Evolutionary conservation across 2,329 filamentous ascomycete species (phyloP).

Genomic region (Colletotrichum filicis): DNA sequence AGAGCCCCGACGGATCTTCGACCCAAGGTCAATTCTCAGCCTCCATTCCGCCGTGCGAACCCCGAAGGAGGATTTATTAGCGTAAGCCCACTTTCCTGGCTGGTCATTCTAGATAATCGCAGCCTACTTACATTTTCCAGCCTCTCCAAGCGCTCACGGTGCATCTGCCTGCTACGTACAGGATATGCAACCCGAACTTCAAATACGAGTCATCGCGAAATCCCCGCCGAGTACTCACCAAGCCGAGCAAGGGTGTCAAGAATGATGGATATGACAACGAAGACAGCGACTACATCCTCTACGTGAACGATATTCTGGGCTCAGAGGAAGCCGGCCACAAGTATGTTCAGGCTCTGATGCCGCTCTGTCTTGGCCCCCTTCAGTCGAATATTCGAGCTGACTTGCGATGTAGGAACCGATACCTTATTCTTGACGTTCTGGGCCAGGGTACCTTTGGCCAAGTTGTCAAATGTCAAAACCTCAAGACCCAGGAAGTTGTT

Average conservation of each 20-base stretch:
- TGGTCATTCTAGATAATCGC: neutral
- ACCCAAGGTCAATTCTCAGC: slow-evolving; percentile 87
- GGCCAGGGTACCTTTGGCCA: slow-evolving; percentile 98
- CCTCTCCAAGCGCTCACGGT: slow-evolving; percentile 95
- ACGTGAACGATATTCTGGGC: slow-evolving; percentile 97
- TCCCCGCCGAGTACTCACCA: slow-evolving; percentile 93
- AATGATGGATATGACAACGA: slow-evolving; percentile 99
- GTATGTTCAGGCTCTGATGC: slow-evolving; percentile 57
- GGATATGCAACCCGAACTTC: slow-evolving; percentile 97
- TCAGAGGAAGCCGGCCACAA: slow-evolving; percentile 99
- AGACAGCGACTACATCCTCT: slow-evolving; percentile 98
- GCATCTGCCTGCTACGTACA: slow-evolving; percentile 93
- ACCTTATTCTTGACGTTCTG: slow-evolving; percentile 95
- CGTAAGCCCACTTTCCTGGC: slow-evolving; percentile 61
- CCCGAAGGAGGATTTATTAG: slow-evolving; percentile 98
- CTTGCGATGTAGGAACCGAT: slow-evolving; percentile 76
- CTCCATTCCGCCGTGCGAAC: slow-evolving; percentile 90
- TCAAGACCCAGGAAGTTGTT: slow-evolving; percentile 98
- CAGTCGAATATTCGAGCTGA: slow-evolving; percentile 29
- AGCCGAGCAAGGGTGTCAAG: slow-evolving; percentile 97
- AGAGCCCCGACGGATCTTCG: slow-evolving; percentile 78
- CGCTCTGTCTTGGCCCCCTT: neutral
- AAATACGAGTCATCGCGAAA: slow-evolving; percentile 99
- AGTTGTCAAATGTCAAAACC: slow-evolving; percentile 98
- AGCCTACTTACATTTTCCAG: slow-evolving; percentile 57